phyloP scores from a whole-genome alignment of 768 basidiomycete genomes.

The Naganishia onofrii region DNA sequence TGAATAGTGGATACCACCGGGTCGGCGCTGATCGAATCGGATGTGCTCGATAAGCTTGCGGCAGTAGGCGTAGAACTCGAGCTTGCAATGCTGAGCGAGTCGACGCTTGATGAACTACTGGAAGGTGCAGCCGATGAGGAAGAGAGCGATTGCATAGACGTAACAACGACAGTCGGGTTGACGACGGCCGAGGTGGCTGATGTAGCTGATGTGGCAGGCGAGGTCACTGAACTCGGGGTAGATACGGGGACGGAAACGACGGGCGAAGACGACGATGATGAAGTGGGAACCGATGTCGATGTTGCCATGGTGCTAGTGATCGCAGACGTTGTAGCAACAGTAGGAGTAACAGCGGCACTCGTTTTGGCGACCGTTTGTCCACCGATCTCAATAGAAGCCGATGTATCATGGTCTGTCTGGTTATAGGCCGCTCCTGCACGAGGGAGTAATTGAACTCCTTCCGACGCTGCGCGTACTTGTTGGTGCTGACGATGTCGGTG shows the following conservation, averaged over 20 bases:
- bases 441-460: not conserved
- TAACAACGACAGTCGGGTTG: not conserved
- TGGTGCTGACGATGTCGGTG: constrained; percentile 4
- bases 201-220: constrained; percentile 3
- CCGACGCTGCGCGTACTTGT: not conserved
- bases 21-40: not conserved
- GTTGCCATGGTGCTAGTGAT: not conserved
- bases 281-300: not conserved
- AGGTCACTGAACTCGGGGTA: constrained; percentile 7
- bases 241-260: not conserved
- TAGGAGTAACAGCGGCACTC: not conserved
- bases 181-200: not conserved
- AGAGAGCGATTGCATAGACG: not conserved
- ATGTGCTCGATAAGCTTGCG: constrained; percentile 6
- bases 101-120: not conserved
- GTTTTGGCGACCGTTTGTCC: constrained; percentile 8
- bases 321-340: not conserved
- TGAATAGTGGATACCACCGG: constrained; percentile 8
- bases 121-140: not conserved
- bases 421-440: constrained; percentile 26
- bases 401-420: constrained; percentile 15
- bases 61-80: not conserved
- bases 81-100: not conserved
- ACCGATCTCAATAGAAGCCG: constrained; percentile 1
- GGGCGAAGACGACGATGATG: not conserved